These are phyloP conservation scores for Coemansia sp. DNA, from an alignment of 192 early-diverging fungal species.

Conservation along the genomic window DNA sequence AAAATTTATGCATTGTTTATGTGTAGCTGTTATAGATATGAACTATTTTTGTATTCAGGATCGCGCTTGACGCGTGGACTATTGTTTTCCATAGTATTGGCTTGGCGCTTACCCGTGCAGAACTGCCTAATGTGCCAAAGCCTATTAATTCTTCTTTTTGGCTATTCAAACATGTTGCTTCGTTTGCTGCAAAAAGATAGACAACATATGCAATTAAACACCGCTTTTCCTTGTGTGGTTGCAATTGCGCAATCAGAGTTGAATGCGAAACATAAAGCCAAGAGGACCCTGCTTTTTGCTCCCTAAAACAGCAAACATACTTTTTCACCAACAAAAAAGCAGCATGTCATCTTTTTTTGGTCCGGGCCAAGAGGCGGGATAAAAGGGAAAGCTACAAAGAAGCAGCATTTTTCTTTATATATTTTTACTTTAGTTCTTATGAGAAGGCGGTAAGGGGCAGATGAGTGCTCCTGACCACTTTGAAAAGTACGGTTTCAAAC, in stretches of 20 bases:
- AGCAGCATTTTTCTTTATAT: background rate
- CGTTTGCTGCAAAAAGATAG: background rate
- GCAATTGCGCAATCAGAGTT: background rate
- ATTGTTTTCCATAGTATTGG: background rate
- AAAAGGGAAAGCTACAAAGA: background rate
- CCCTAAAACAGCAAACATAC: background rate
- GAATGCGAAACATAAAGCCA: background rate
- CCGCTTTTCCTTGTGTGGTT: background rate
- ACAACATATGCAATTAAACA: background rate
- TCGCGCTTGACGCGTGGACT: background rate
- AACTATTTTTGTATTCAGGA: background rate
- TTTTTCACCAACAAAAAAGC: background rate
- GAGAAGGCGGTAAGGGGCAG: background rate
- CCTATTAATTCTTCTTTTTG: background rate
- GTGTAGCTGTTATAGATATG: background rate
- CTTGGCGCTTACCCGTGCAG: background rate
- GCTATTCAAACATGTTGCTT: background rate
- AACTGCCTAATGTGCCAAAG: background rate
- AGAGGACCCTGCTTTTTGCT: background rate
- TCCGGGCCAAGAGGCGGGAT: too few relatives aligned
- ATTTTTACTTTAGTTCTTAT: background rate
- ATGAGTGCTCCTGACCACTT: constrained; percentile 7
- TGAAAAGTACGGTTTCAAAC: background rate
- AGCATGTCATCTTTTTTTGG: too few relatives aligned
- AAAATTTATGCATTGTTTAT: background rate